These are phyloP conservation scores for Xylaria castorea DNA, from an alignment of 495 filamentous ascomycete genomes.

Conservation along the genomic window DNA sequence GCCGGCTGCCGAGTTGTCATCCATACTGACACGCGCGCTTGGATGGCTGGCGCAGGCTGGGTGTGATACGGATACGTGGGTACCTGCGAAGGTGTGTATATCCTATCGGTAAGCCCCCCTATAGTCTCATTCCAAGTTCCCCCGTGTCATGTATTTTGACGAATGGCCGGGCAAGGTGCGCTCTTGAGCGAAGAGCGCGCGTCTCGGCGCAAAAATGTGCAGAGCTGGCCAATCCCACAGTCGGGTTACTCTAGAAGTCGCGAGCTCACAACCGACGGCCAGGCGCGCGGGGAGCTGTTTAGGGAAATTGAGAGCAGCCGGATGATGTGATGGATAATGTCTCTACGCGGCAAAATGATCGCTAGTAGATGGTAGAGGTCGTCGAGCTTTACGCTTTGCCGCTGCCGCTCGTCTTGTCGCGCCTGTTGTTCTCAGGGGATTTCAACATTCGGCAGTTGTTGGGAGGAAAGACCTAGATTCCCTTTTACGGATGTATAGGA, in stretches of 20 bases:
- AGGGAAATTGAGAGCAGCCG: conserved; percentile 20
- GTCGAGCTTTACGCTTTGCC: conserved; percentile 18
- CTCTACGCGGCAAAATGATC: conserved; percentile 15
- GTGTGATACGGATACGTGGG: conserved; percentile 15
- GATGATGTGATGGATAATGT: conserved; percentile 27
- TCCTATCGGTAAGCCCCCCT: conserved; percentile 18
- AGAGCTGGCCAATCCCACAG: conserved; percentile 22
- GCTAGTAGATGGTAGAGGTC: conserved; percentile 12
- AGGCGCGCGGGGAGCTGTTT: conserved; percentile 27
- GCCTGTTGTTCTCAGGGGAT: conserved; percentile 1
- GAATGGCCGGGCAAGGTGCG: neutral
- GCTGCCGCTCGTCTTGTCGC: conserved; percentile 26
- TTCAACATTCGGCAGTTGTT: conserved; percentile 11
- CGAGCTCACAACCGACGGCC: conserved; percentile 9
- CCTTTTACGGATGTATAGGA: conserved; percentile 4
- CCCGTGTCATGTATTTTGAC: conserved; percentile 11
- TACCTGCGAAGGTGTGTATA: conserved; percentile 21
- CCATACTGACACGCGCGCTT: conserved; percentile 25
- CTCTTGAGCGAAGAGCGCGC: conserved; percentile 21
- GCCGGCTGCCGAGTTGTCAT: conserved; percentile 18
- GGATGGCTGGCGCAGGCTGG: conserved; percentile 17
- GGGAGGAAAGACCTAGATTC: conserved; percentile 3
- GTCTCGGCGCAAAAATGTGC: conserved; percentile 17
- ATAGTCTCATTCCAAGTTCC: conserved; percentile 13
- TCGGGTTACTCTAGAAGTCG: conserved; percentile 1